Percentiles rank a stretch among this genome's conserved stretches.
Evolutionary conservation across 2,329 filamentous ascomycete genomes (phyloP).

Genomic region (Pezicula neosporulosa): DNA sequence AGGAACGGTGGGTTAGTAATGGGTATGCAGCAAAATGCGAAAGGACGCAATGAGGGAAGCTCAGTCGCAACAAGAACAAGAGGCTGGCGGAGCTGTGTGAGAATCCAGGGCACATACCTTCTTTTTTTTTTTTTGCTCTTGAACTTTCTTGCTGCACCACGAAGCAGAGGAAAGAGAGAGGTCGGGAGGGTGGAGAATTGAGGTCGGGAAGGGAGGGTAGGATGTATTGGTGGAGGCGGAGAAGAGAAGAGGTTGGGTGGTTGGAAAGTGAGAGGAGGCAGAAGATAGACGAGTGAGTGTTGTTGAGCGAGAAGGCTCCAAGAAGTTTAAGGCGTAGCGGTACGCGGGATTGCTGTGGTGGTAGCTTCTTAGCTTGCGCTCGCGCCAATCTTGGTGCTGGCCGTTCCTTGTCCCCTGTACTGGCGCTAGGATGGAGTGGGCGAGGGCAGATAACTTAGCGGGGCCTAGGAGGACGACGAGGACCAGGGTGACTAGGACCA

Average conservation of each 20-base stretch:
- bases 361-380: neutral
- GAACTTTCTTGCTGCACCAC: neutral
- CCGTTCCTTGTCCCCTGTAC: neutral
- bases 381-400: neutral
- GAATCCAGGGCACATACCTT: slow-evolving; percentile 2
- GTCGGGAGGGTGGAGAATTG: slow-evolving; percentile 6
- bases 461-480: too few species aligned
- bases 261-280: slow-evolving; percentile 27
- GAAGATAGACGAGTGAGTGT: slow-evolving; percentile 6
- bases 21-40: slow-evolving; percentile 1
- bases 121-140: neutral
- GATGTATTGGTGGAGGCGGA: slow-evolving; percentile 11
- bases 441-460: too few species aligned
- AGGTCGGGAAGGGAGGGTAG: slow-evolving; percentile 9
- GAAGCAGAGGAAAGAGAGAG: slow-evolving; percentile 6
- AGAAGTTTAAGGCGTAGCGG: slow-evolving; percentile 17
- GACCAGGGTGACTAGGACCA: too few species aligned
- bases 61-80: neutral
- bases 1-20: slow-evolving; percentile 24
- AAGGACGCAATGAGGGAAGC: neutral
- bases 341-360: slow-evolving; percentile 6
- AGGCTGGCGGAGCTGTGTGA: neutral
- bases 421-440: neutral
- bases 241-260: slow-evolving; percentile 13
- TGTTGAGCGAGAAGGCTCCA: slow-evolving; percentile 16